Evolutionary conservation across 192 early-diverging fungal species (phyloP).

Genomic region (Coemansia reversa): DNA sequence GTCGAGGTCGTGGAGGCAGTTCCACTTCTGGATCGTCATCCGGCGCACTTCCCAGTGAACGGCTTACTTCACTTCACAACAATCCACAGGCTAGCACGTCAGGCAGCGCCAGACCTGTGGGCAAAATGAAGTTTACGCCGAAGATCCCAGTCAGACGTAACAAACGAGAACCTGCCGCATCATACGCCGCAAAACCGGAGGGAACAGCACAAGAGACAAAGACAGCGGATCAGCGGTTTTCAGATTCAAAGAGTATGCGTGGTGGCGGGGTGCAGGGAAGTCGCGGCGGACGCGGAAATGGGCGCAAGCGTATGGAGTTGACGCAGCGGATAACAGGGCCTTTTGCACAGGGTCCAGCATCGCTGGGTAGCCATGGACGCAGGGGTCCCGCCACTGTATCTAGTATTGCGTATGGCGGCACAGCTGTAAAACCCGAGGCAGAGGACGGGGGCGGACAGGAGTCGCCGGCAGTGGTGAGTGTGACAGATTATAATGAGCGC

Average conservation of each 20-base stretch:
- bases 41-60: constrained; percentile 18
- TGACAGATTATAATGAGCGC: constrained; percentile 29
- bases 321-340: constrained; percentile 34
- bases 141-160: constrained; percentile 24
- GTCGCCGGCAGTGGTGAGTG: constrained; percentile 6
- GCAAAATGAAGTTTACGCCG: constrained; percentile 30
- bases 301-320: constrained; percentile 15
- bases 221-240: constrained; percentile 9
- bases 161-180: constrained; percentile 33
- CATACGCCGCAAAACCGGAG: not conserved
- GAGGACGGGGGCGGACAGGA: not conserved
- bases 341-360: constrained; percentile 49
- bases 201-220: not conserved
- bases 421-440: not conserved
- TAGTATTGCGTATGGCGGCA: not conserved
- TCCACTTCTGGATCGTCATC: not conserved
- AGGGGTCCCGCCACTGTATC: not conserved
- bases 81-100: not conserved
- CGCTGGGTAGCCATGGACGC: constrained; percentile 10
- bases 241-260: not conserved
- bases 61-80: constrained; percentile 21
- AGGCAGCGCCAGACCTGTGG: not conserved
- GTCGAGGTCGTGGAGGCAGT: constrained; percentile 8
- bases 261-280: not conserved
- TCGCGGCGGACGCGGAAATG: constrained; percentile 4